Evolutionary conservation across 1,284 basidiomycete species (phyloP).

Genomic region (Malassezia obtusa): DNA sequence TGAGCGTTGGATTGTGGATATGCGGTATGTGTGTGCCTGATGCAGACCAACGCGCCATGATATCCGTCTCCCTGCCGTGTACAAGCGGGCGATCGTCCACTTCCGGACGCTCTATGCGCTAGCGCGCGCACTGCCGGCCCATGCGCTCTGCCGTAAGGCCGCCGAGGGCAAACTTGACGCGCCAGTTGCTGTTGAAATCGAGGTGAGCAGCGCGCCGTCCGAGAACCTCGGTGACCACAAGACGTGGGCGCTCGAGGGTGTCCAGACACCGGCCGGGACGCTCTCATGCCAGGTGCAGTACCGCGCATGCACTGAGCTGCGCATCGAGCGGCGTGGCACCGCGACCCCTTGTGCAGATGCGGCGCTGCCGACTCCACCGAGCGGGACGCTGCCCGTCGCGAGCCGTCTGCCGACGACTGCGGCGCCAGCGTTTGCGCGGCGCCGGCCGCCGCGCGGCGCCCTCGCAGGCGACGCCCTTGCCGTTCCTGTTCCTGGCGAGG

Average conservation of each 20-base stretch:
- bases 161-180: background rate
- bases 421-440: too few species aligned
- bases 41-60: background rate
- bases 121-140: slow-evolving; percentile 7
- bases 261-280: slow-evolving; percentile 10
- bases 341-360: background rate
- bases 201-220: background rate
- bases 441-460: too few species aligned
- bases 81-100: slow-evolving; percentile 18
- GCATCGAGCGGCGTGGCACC: background rate
- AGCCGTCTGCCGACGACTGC: too few species aligned
- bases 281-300: slow-evolving; percentile 2
- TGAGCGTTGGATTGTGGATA: slow-evolving; percentile 14
- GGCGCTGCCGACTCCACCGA: background rate
- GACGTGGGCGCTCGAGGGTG: slow-evolving; percentile 6
- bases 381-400: background rate
- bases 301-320: slow-evolving; percentile 1
- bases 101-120: slow-evolving; percentile 16
- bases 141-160: background rate
- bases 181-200: slow-evolving; percentile 2
- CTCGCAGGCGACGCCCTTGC: too few species aligned
- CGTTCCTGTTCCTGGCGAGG: too few species aligned
- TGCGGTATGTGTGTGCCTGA: background rate
- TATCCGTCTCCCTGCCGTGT: slow-evolving; percentile 10
- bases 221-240: background rate